A percentile compares a stretch with the other conserved stretches of the same genome.
Conservation (phyloP, 176 grass and related monocot genomes). For the Cymbopogon citratus region DNA sequence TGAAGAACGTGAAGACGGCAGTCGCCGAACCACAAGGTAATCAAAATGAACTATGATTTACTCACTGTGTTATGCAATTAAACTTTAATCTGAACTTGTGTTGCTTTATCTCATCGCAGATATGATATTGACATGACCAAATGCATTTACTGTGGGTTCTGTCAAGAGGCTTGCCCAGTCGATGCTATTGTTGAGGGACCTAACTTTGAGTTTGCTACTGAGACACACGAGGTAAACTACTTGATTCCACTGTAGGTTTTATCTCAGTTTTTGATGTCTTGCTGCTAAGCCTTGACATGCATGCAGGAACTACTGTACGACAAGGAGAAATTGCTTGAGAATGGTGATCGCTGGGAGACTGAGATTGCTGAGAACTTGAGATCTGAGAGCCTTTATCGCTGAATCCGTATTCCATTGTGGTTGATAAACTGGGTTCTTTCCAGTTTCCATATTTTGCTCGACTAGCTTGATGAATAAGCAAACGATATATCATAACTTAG, state of each 20-base stretch:
- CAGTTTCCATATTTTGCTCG: neutral
- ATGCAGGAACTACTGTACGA: constrained; percentile 88
- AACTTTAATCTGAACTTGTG: neutral
- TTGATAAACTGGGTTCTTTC: neutral
- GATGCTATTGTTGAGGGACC: constrained; percentile 98
- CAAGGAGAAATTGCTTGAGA: constrained; percentile 98
- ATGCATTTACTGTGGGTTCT: constrained; percentile 99
- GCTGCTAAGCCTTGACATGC: neutral
- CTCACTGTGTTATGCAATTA: neutral
- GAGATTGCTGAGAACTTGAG: constrained; percentile 93
- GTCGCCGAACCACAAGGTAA: constrained; percentile 93
- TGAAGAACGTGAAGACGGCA: constrained; percentile 98
- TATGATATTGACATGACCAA: constrained; percentile 99
- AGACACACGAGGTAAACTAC: constrained; percentile 80
- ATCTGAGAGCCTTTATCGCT: constrained; percentile 89
- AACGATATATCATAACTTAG: constrained; percentile 20
- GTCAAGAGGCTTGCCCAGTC: constrained; percentile 96
- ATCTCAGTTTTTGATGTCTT: neutral
- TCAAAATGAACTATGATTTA: neutral
- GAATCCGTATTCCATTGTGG: constrained; percentile 4
- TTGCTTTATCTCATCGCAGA: constrained; percentile 26
- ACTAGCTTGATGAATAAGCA: constrained; percentile 43
- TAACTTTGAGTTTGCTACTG: constrained; percentile 97
- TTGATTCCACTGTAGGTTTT: neutral
- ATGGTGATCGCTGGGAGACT: constrained; percentile 93